Base-by-base conservation (phyloP, 148 eudicot species). In the Rhododendron kiyosumense region DNA sequence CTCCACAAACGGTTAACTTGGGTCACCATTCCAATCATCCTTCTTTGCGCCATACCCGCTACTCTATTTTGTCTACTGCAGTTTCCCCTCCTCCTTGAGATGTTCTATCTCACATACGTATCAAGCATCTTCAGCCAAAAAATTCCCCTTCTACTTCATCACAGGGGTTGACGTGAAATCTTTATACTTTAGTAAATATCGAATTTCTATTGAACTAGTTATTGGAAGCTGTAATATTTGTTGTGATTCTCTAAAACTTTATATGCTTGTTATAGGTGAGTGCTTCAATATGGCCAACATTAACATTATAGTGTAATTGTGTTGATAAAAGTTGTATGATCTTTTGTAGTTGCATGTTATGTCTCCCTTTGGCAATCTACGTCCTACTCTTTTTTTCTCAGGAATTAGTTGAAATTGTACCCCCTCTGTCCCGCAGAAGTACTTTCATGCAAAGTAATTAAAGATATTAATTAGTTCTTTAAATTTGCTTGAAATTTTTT, bases 31-130 rank as follows among this genome's bases (percentile, higher is more conserved):
- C 69, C 69, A 61, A 61, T 61, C 10, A 20, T 24, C 26, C 1
- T 61, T 61, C 69, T 61, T 22, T 61, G 26, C 8, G 3, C 24
- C 28, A 24, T 61, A 61, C 69, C 69, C 28, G 26, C 34, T 78
- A 59, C 76, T 14, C 78, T 87, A 43, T 83, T 83, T 13, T n/a
- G 61, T 12, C 30, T 78, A 3, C 14, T 81, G 71, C 82, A 83
- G 32, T 83, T 82, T 57, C 85, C 88, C 52, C 71, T 87, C 18
- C 45, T 87, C 82, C 36, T 63, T 59, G 85, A 87, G 74, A 87
- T 83, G 46, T 4, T 79, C 32, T 20, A 0, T 2, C 46, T 32
- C 4, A 83, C 86, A 0, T 83, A 83, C 48, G 79, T 61, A 24
- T 61, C 12, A 7, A 61, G 69, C 69, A 61, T 61, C 69, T 61